Percentiles rank a stretch among this genome's conserved stretches.
Evolutionary conservation across 2,329 filamentous ascomycete genomes (phyloP).

Genomic region (Madurella mycetomatis): DNA sequence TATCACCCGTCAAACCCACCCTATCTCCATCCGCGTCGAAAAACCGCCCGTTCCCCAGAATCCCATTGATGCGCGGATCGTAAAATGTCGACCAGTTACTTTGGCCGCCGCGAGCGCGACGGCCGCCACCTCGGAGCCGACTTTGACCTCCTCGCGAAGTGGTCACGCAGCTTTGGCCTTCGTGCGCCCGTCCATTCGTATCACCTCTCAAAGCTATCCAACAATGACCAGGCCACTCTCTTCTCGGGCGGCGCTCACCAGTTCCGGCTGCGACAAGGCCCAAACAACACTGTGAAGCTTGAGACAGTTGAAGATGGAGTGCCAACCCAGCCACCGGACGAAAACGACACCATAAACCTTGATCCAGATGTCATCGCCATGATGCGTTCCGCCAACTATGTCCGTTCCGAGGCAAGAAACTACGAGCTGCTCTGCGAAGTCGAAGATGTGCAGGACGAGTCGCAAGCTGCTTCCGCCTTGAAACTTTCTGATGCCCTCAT

Average conservation of each 20-base stretch:
- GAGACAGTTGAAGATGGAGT: conserved; percentile 11
- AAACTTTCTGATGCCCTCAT: not conserved
- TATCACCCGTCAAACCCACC: not conserved
- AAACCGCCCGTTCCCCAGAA: not conserved
- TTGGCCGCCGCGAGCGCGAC: conserved; percentile 18
- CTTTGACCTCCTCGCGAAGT: conserved; percentile 21
- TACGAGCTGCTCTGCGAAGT: conserved; percentile 7
- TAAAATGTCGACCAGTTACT: conserved; percentile 17
- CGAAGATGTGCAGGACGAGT: conserved; percentile 9
- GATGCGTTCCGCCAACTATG: conserved; percentile 17
- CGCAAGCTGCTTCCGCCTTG: not conserved
- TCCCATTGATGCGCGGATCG: conserved; percentile 6
- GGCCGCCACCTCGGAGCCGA: conserved; percentile 21
- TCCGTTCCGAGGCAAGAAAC: conserved; percentile 1
- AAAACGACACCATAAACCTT: not conserved
- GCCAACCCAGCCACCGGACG: not conserved
- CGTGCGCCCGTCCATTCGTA: conserved; percentile 9
- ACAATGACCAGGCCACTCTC: conserved; percentile 17
- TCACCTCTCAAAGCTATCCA: conserved; percentile 19
- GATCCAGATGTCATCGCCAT: conserved; percentile 20
- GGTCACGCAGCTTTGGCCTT: conserved; percentile 9
- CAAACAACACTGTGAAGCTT: conserved; percentile 16
- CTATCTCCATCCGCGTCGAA: not conserved
- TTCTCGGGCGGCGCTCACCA: conserved; percentile 15
- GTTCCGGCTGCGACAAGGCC: conserved; percentile 14